Conservation (phyloP, 2,329 filamentous ascomycete species). For the Colletotrichum liaoningense region DNA sequence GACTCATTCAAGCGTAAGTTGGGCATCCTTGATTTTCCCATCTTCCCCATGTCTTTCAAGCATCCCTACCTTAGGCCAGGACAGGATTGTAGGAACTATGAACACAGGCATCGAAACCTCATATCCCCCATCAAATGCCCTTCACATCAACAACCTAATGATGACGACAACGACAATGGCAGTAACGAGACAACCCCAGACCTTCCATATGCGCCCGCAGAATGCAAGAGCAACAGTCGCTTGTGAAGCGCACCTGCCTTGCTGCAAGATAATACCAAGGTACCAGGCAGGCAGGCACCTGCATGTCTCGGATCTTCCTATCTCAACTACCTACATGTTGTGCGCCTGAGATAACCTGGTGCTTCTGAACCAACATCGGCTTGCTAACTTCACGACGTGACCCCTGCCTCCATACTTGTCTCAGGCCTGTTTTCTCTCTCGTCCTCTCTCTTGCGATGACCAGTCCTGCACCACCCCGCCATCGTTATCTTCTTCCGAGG, state of each 20-base stretch:
- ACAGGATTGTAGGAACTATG: neutral
- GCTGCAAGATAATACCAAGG: neutral
- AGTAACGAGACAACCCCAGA: neutral
- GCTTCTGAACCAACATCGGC: neutral
- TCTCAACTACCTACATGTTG: slow-evolving; percentile 9
- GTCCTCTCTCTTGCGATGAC: neutral
- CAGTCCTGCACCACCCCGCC: neutral
- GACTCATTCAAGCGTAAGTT: neutral
- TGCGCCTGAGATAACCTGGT: neutral
- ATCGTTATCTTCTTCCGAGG: neutral
- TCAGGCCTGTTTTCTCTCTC: neutral
- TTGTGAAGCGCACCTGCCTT: neutral
- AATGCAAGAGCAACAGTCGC: neutral
- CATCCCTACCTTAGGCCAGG: neutral
- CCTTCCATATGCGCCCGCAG: neutral
- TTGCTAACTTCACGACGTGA: neutral
- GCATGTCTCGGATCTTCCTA: slow-evolving; percentile 5
- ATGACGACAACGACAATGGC: neutral
- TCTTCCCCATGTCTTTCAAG: neutral
- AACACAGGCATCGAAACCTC: neutral
- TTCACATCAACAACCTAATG: neutral
- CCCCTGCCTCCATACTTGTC: neutral
- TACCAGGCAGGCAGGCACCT: neutral
- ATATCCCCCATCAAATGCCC: neutral
- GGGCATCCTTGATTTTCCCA: neutral